Evolutionary conservation across 257 asterid species (phyloP).

Genomic region (Marsdenia floribunda): DNA sequence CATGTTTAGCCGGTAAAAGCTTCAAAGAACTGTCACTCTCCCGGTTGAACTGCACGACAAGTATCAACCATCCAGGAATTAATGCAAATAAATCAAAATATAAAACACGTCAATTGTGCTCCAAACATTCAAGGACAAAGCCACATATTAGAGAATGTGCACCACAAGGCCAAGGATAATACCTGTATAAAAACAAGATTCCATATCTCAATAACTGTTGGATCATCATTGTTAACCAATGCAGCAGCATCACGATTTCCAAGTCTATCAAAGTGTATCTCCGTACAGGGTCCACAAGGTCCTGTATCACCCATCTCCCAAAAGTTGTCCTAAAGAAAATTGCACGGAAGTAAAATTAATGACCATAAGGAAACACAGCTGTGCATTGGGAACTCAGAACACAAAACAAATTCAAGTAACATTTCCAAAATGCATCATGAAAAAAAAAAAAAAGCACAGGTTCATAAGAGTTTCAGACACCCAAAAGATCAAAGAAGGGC

Average conservation of each 20-base stretch:
- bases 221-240: constrained; percentile 85
- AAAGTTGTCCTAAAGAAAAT: constrained; percentile 66
- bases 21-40: constrained; percentile 85
- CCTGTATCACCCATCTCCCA: constrained; percentile 99
- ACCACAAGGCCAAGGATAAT: not conserved
- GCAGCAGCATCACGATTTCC: constrained; percentile 92
- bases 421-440: not conserved
- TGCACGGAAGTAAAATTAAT: constrained; percentile 8
- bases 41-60: constrained; percentile 69
- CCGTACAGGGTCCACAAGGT: constrained; percentile 99
- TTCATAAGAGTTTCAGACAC: not conserved
- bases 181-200: constrained; percentile 98
- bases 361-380: not conserved
- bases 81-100: not conserved
- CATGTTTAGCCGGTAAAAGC: constrained; percentile 89
- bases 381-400: not conserved
- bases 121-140: not conserved
- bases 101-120: not conserved
- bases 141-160: not conserved
- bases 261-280: constrained; percentile 89
- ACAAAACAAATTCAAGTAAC: not conserved
- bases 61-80: not conserved
- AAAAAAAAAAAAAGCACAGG: not conserved
- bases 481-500: not conserved
- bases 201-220: constrained; percentile 98